Evolutionary conservation across 176 grass and related monocot genomes (phyloP), one percentile per base, ranked within the genome.

Genomic region (Oryza brachyantha): DNA sequence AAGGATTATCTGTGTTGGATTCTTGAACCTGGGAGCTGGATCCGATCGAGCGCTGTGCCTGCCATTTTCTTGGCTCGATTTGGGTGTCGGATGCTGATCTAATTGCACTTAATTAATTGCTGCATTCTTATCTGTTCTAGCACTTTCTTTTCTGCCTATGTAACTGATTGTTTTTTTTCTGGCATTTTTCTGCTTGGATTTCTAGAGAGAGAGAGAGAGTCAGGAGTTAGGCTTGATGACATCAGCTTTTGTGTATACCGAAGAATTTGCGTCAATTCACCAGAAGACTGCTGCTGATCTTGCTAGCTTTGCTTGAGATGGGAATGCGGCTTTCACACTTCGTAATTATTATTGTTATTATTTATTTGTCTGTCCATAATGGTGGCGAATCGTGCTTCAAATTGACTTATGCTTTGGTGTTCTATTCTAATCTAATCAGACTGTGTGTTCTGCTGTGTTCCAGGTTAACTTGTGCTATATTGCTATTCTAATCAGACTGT

Each of bases 11-110:
- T 37, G 68, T 61, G 59, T 57, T 74, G 71, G 59, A 85, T 64
- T 64, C 31, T 32, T 70, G 61, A 42, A 55, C 45, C 12, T 22
- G 24, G 45, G 32, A 43, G 61, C 10, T 31, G 34, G 60, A 72
- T 75, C 66, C 28, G 34, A 72, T 75, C 71, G 76, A 57, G 21
- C 80, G 72, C 48, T 21, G 19, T 46, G 78, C 8, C 69, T 52
- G 73, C 27, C 50, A 54, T 74, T 62, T 31, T 64, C 48, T 65
- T 46, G n/a, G 13, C 48, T 74, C 68, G 27, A 21, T 73, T 76
- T 24, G 45, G 78, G n/a, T n/a, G n/a, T n/a, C 81, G 45, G 72
- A 55, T 79, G 52, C 68, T 75, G 50, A 76, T 79, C 75, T 48
- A 61, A 79, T 73, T 66, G 31, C 14, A 73, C 38, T 61, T 54